Conservation (phyloP, 306 rosid species). For the Delonix regia region DNA sequence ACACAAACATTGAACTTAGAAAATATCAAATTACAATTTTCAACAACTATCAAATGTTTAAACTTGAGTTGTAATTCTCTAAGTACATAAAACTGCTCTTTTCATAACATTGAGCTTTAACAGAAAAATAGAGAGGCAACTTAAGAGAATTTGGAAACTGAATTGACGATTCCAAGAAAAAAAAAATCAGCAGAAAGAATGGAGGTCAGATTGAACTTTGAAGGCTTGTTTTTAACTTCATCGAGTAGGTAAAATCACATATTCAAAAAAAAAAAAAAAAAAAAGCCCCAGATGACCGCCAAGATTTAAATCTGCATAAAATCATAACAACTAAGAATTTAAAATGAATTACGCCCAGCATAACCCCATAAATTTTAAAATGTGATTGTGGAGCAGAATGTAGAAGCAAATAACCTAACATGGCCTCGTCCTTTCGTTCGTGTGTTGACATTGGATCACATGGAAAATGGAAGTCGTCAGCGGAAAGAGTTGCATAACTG, state of each 20-base stretch:
- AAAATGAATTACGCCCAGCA: background rate
- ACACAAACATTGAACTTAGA: too few species aligned
- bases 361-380: background rate
- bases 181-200: background rate
- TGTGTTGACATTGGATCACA: constrained; percentile 63
- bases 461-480: constrained; percentile 68
- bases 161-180: background rate
- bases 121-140: too few species aligned
- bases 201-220: background rate
- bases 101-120: background rate
- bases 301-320: background rate
- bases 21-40: too few species aligned
- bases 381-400: background rate
- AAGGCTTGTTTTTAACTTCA: background rate
- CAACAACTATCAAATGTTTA: background rate
- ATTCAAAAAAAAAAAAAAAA: too few species aligned
- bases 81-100: background rate
- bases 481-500: constrained; percentile 56
- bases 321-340: background rate
- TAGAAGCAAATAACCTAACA: constrained; percentile 69
- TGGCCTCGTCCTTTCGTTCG: constrained; percentile 80
- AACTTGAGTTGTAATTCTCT: background rate
- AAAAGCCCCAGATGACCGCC: background rate
- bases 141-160: background rate
- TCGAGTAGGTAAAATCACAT: background rate